phyloP scores from a whole-genome alignment of 1,139 yeast genomes.

The Kodamaea alishanica region DNA sequence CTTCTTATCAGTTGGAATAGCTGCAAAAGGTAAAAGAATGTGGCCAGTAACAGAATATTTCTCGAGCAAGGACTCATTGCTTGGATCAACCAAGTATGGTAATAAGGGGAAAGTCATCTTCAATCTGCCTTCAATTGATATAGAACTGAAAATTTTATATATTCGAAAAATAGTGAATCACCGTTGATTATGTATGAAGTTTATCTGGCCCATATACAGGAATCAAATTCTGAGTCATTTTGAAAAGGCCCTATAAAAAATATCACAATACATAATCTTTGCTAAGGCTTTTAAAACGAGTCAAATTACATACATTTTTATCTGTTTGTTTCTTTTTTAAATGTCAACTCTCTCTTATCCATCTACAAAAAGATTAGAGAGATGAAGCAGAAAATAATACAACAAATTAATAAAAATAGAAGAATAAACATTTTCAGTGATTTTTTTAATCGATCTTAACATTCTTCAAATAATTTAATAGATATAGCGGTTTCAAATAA shows the following conservation, averaged over 20 bases:
- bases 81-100: conserved; percentile 28
- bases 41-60: conserved; percentile 39
- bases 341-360: too few relatives aligned
- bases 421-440: neutral
- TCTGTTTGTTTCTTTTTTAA: too few relatives aligned
- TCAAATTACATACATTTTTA: neutral
- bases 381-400: too few relatives aligned
- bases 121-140: neutral
- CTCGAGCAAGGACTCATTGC: conserved; percentile 19
- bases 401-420: neutral
- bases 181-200: too few relatives aligned
- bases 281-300: neutral
- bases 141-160: neutral
- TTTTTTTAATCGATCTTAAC: neutral
- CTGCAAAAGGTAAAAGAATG: conserved; percentile 30
- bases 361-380: too few relatives aligned
- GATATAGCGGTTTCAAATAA: neutral
- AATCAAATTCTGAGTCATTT: conserved; percentile 4
- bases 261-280: neutral
- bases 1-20: conserved; percentile 26
- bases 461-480: neutral
- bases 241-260: neutral
- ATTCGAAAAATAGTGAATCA: neutral
- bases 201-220: too few relatives aligned
- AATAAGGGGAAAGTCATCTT: conserved; percentile 46